A percentile compares a stretch with the other conserved stretches of the same genome.
Evolutionary conservation across 106 monocot species (phyloP).

Genomic region (Gastrodia elata): DNA sequence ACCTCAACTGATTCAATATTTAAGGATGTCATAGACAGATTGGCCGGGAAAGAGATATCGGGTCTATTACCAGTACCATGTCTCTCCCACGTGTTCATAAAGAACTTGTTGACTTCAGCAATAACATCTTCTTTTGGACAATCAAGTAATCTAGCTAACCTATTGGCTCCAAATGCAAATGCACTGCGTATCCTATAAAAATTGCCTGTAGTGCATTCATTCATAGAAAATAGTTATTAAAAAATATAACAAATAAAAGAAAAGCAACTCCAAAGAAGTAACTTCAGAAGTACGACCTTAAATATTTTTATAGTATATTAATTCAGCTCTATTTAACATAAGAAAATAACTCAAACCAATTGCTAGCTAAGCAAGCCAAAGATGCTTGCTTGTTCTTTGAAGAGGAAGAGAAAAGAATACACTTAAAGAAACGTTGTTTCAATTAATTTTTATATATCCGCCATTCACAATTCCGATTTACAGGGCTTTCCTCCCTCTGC

Average conservation of each 20-base stretch:
- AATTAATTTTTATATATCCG: too few relatives aligned
- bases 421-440: too few relatives aligned
- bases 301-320: too few relatives aligned
- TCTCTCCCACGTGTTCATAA: conserved; percentile 74
- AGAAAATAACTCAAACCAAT: too few relatives aligned
- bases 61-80: conserved; percentile 57
- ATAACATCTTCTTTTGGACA: conserved; percentile 51
- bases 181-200: conserved; percentile 70
- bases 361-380: too few relatives aligned
- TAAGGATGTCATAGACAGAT: conserved; percentile 10
- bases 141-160: conserved; percentile 46
- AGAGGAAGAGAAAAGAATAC: too few relatives aligned
- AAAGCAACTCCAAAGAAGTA: too few relatives aligned
- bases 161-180: conserved; percentile 78
- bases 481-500: too few relatives aligned
- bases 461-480: too few relatives aligned
- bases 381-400: too few relatives aligned
- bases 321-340: not conserved
- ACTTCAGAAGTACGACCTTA: too few relatives aligned
- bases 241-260: not conserved
- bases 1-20: conserved; percentile 2
- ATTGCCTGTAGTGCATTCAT: conserved; percentile 7
- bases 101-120: conserved; percentile 68
- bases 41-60: conserved; percentile 34
- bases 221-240: not conserved